Conservation (phyloP, 78 protist genomes). For the slime mould (Dictyostelium discoideum) region DNA sequence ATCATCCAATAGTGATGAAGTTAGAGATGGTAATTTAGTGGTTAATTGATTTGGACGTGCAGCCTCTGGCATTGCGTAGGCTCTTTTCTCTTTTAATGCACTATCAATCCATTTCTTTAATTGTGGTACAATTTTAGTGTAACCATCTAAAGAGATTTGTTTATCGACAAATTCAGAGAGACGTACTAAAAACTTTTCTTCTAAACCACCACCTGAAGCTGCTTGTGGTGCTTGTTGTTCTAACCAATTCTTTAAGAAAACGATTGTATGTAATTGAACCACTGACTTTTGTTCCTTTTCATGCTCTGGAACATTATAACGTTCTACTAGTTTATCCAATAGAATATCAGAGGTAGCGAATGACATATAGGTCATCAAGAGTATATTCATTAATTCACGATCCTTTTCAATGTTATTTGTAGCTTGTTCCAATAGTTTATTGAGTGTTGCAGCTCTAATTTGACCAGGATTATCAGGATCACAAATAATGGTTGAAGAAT, state of each 20-base stretch:
- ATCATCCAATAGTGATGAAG: slow-evolving; percentile 50
- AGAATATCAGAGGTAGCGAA: slow-evolving; percentile 80
- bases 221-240: slow-evolving; percentile 82
- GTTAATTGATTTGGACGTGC: not conserved
- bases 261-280: slow-evolving; percentile 66
- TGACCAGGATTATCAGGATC: slow-evolving; percentile 47
- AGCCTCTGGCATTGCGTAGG: slow-evolving; percentile 78
- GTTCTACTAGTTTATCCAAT: slow-evolving; percentile 56
- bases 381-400: slow-evolving; percentile 67
- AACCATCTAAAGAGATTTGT: slow-evolving; percentile 48
- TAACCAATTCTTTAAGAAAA: slow-evolving; percentile 77
- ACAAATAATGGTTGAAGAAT: slow-evolving; percentile 21
- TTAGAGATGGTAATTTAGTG: not conserved
- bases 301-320: slow-evolving; percentile 79
- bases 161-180: slow-evolving; percentile 33
- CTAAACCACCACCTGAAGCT: slow-evolving; percentile 74
- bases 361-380: slow-evolving; percentile 81
- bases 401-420: slow-evolving; percentile 72
- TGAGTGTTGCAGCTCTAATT: slow-evolving; percentile 68
- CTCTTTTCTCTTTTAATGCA: slow-evolving; percentile 63
- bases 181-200: slow-evolving; percentile 68
- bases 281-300: slow-evolving; percentile 46
- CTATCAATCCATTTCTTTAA: slow-evolving; percentile 47
- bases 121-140: slow-evolving; percentile 46
- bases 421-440: slow-evolving; percentile 52